phyloP scores from a whole-genome alignment of 2,329 filamentous ascomycete species.

The Xylaria sp. region DNA sequence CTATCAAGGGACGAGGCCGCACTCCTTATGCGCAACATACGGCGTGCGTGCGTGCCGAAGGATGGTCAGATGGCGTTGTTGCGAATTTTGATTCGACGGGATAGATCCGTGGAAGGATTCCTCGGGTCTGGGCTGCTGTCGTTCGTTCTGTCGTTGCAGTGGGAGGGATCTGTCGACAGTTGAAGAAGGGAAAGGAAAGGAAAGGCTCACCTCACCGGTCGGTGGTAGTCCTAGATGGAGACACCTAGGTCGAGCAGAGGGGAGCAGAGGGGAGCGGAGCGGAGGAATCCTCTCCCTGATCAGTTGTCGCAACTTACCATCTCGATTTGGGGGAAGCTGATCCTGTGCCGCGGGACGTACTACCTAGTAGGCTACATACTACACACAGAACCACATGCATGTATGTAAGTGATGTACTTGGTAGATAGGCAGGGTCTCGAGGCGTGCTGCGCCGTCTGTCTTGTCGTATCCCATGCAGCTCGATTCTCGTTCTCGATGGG shows the following conservation, averaged over 20 bases:
- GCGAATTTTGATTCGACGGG: slow-evolving; percentile 30
- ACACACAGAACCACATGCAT: neutral
- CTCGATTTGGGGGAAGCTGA: slow-evolving; percentile 10
- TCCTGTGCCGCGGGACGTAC: neutral
- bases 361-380: neutral
- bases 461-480: slow-evolving; percentile 4
- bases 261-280: slow-evolving; percentile 7
- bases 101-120: slow-evolving; percentile 30
- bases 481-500: slow-evolving; percentile 9
- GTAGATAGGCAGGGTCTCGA: neutral
- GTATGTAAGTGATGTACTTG: no score
- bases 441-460: slow-evolving; percentile 22
- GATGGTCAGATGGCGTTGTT: slow-evolving; percentile 35
- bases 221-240: neutral
- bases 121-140: slow-evolving; percentile 5
- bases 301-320: slow-evolving; percentile 13
- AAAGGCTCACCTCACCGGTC: slow-evolving; percentile 13
- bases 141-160: slow-evolving; percentile 16
- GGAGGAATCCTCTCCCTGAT: slow-evolving; percentile 2
- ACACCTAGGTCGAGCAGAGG: neutral
- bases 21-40: slow-evolving; percentile 35
- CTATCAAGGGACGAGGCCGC: slow-evolving; percentile 32
- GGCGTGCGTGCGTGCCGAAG: slow-evolving; percentile 32
- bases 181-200: slow-evolving; percentile 11
- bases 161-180: slow-evolving; percentile 35